These are phyloP conservation scores for Geotrichum fermentans DNA, from an alignment of 1,139 yeast genomes.

Conservation along the genomic window DNA sequence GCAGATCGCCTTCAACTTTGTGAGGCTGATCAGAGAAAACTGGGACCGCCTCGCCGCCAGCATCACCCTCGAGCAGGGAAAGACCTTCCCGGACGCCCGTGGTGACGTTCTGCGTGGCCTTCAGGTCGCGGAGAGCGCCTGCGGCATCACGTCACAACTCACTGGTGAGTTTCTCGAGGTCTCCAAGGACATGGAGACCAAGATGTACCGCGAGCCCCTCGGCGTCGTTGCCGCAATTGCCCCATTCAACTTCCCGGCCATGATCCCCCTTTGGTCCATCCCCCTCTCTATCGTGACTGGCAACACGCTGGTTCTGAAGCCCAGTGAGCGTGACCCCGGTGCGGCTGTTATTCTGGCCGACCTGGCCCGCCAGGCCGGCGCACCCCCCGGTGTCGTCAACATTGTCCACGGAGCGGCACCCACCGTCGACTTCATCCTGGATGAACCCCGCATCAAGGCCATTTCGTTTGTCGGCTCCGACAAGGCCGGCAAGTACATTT, in stretches of 20 bases:
- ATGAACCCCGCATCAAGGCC: constrained; percentile 74
- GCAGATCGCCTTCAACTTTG: constrained; percentile 71
- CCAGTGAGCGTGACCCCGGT: constrained; percentile 74
- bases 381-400: constrained; percentile 71
- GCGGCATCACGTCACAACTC: constrained; percentile 52
- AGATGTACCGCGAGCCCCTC: constrained; percentile 60
- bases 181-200: constrained; percentile 72
- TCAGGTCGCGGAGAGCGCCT: constrained; percentile 71
- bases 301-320: constrained; percentile 70
- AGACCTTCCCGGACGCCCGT: constrained; percentile 69
- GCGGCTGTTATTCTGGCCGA: constrained; percentile 75
- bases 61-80: constrained; percentile 77
- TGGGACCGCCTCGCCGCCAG: constrained; percentile 68
- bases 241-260: constrained; percentile 80
- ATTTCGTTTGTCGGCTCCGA: constrained; percentile 76
- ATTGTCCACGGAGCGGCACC: constrained; percentile 73
- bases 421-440: constrained; percentile 67
- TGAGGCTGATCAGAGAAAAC: constrained; percentile 59
- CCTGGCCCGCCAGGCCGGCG: constrained; percentile 69
- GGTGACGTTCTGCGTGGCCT: constrained; percentile 79
- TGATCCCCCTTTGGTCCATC: constrained; percentile 82
- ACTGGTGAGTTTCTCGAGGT: constrained; percentile 67
- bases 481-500: constrained; percentile 69
- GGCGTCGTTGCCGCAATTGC: constrained; percentile 69
- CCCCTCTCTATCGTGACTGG: constrained; percentile 75